Percentiles rank a stretch among this genome's conserved stretches.
phyloP scores from a whole-genome alignment of 2,329 filamentous ascomycete species.

The Talaromyces sp. region DNA sequence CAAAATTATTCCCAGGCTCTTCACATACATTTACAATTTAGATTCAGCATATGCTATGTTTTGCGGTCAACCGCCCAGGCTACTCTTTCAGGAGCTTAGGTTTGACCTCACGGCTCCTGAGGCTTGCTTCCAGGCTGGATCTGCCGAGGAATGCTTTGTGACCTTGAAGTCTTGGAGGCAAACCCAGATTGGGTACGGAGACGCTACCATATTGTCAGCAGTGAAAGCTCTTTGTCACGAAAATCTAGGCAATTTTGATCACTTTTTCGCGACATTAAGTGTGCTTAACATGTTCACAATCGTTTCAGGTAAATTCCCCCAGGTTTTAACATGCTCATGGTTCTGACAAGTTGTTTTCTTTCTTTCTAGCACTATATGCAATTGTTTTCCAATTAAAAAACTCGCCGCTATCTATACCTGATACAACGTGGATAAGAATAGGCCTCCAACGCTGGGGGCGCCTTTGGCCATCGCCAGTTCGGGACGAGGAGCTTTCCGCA shows the following conservation, averaged over 20 bases:
- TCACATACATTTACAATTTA: background rate
- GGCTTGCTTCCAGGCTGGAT: background rate
- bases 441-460: background rate
- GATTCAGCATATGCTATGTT: background rate
- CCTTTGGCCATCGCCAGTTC: background rate
- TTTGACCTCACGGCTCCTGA: background rate
- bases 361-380: background rate
- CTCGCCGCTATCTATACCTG: background rate
- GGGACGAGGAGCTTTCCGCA: background rate
- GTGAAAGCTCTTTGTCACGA: background rate
- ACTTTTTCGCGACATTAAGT: background rate
- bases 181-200: background rate
- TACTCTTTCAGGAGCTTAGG: background rate
- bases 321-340: background rate
- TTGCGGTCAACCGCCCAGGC: background rate
- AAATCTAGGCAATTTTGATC: background rate
- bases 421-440: background rate
- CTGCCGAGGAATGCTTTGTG: background rate
- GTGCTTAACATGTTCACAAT: background rate
- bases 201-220: background rate
- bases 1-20: background rate
- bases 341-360: background rate
- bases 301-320: background rate
- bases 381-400: background rate
- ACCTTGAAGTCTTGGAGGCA: background rate